phyloP scores from a whole-genome alignment of 345 rosid genomes.

The Citrus australasica region DNA sequence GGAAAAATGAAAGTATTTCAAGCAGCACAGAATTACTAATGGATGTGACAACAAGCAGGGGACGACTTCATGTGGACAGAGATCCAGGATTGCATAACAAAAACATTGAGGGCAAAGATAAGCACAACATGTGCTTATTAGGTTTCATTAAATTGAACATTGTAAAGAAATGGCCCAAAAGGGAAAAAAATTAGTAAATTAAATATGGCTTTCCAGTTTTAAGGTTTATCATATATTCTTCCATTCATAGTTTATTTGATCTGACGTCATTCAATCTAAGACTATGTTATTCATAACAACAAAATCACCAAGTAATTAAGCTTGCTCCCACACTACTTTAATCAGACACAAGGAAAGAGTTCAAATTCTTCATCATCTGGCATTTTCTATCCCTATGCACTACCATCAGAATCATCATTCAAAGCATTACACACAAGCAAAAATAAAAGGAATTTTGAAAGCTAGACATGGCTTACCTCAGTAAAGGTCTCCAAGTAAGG shows the following conservation, averaged over 20 bases:
- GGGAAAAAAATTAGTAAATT: neutral
- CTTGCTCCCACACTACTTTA: neutral
- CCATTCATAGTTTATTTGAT: neutral
- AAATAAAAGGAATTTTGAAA: neutral
- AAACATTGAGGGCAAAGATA: neutral
- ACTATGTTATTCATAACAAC: neutral
- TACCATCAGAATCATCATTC: neutral
- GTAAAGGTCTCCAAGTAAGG: conserved; percentile 92
- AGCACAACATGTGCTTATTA: neutral
- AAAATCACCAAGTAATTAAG: neutral
- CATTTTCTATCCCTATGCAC: neutral
- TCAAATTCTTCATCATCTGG: neutral
- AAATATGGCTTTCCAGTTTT: neutral
- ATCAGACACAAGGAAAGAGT: neutral
- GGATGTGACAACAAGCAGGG: neutral
- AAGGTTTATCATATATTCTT: neutral
- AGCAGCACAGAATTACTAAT: neutral
- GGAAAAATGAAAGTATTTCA: neutral
- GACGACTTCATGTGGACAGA: neutral
- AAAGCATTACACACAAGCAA: neutral
- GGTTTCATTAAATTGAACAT: neutral
- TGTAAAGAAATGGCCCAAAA: neutral
- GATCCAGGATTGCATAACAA: neutral
- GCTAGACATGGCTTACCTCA: conserved; percentile 42
- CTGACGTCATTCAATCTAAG: neutral